A percentile compares a stretch with the other conserved stretches of the same genome.
Conservation (phyloP, 305 asterid species). For the Fraxinus platypoda region DNA sequence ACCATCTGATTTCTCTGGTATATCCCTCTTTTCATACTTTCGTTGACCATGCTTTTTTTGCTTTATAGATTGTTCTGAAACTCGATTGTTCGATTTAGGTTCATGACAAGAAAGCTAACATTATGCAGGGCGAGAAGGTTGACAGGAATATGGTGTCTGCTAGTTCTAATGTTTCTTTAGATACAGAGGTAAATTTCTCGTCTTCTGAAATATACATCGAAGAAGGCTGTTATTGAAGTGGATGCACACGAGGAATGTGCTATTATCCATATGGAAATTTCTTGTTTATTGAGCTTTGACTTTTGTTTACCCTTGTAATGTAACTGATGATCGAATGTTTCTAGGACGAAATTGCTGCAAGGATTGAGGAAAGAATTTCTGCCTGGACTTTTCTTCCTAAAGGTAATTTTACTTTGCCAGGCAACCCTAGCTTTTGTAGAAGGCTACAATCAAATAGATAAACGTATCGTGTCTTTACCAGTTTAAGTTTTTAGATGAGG, state of each 20-base stretch:
- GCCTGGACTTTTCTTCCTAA: slow-evolving; percentile 88
- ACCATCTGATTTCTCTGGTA: slow-evolving; percentile 64
- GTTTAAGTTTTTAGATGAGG: background rate
- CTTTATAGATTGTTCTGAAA: slow-evolving; percentile 15
- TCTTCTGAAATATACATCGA: slow-evolving; percentile 15
- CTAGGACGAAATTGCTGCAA: slow-evolving; percentile 58
- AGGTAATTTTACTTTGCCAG: slow-evolving; percentile 39
- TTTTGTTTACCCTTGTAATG: background rate
- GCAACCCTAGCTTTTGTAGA: slow-evolving; percentile 10
- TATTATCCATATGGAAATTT: background rate
- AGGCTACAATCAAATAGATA: background rate
- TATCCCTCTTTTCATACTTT: slow-evolving; percentile 18
- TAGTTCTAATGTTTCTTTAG: slow-evolving; percentile 31
- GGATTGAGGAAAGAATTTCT: slow-evolving; percentile 74
- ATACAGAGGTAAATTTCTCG: slow-evolving; percentile 40
- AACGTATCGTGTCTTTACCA: background rate
- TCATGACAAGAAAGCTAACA: slow-evolving; percentile 27
- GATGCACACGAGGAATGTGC: background rate
- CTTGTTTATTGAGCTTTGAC: slow-evolving; percentile 9
- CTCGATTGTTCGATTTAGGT: slow-evolving; percentile 34
- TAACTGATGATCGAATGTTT: slow-evolving; percentile 24
- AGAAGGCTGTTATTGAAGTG: background rate
- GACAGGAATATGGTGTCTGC: slow-evolving; percentile 25
- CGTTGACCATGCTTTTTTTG: slow-evolving; percentile 17
- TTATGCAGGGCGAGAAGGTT: slow-evolving; percentile 17